phyloP scores from a whole-genome alignment of 108 stramenopile genomes.

The Mediolabrus comicus region DNA sequence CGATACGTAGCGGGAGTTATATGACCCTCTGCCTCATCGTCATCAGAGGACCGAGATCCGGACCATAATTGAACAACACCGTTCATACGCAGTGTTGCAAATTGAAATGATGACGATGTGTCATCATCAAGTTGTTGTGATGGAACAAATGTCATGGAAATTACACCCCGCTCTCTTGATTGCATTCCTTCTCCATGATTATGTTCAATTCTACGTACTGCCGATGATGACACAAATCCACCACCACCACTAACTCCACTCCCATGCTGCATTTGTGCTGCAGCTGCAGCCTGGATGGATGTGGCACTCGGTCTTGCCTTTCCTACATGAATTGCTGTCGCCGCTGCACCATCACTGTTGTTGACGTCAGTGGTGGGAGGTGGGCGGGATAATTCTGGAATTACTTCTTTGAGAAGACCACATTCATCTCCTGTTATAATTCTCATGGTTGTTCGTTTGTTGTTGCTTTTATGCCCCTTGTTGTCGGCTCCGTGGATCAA shows the following conservation, averaged over 20 bases:
- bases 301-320: conserved; percentile 14
- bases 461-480: no score
- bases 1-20: conserved; percentile 10
- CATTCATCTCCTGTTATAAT: conserved; percentile 87
- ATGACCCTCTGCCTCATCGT: not conserved
- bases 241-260: not conserved
- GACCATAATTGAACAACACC: conserved; percentile 68
- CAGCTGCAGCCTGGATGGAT: conserved; percentile 14
- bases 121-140: conserved; percentile 9
- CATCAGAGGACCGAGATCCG: conserved; percentile 5
- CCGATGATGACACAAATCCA: not conserved
- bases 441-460: conserved; percentile 68
- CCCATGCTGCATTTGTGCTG: not conserved
- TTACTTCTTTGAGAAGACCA: conserved; percentile 78
- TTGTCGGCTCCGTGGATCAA: no score
- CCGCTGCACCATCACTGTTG: no score
- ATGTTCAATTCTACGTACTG: conserved; percentile 19
- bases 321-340: not conserved
- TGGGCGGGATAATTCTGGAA: conserved; percentile 60
- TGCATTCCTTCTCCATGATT: conserved; percentile 47
- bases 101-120: conserved; percentile 23
- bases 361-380: conserved; percentile 5
- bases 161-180: conserved; percentile 53
- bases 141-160: conserved; percentile 51
- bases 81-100: conserved; percentile 69